These are phyloP conservation scores for Zygosaccharomyces siamensis DNA, from an alignment of 805 yeast species.

Conservation along the genomic window DNA sequence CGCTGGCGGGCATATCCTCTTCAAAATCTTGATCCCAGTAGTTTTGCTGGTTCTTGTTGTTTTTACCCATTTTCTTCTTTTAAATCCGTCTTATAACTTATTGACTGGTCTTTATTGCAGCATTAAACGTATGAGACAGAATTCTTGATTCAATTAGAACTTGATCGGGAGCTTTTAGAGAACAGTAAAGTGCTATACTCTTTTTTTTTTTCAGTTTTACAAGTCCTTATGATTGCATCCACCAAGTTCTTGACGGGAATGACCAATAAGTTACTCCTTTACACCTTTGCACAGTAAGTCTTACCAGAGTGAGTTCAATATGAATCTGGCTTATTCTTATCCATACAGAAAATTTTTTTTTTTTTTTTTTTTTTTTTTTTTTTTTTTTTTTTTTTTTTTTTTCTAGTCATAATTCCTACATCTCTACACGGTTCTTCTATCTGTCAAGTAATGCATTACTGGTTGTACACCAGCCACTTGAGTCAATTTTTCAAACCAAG, in stretches of 20 bases:
- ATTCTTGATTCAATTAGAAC: not conserved
- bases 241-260: not conserved
- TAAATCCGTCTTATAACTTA: not conserved
- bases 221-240: slow-evolving; percentile 2
- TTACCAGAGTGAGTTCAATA: not conserved
- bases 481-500: slow-evolving; percentile 90
- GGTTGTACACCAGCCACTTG: slow-evolving; percentile 85
- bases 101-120: not conserved
- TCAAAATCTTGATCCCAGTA: slow-evolving; percentile 77
- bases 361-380: too few relatives aligned
- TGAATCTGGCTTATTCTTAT: slow-evolving; percentile 1
- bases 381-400: too few relatives aligned
- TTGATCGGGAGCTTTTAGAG: not conserved
- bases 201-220: not conserved
- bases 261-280: not conserved
- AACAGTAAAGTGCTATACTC: not conserved
- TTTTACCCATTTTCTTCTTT: slow-evolving; percentile 38
- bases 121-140: not conserved
- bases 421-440: slow-evolving; percentile 66
- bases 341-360: slow-evolving; percentile 12
- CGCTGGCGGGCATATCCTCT: slow-evolving; percentile 46
- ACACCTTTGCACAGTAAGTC: not conserved
- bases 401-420: not conserved
- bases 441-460: slow-evolving; percentile 78
- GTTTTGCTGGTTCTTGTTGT: slow-evolving; percentile 63